Evolutionary conservation across 306 rosid genomes (phyloP).

Genomic region (Quercus variabilis): DNA sequence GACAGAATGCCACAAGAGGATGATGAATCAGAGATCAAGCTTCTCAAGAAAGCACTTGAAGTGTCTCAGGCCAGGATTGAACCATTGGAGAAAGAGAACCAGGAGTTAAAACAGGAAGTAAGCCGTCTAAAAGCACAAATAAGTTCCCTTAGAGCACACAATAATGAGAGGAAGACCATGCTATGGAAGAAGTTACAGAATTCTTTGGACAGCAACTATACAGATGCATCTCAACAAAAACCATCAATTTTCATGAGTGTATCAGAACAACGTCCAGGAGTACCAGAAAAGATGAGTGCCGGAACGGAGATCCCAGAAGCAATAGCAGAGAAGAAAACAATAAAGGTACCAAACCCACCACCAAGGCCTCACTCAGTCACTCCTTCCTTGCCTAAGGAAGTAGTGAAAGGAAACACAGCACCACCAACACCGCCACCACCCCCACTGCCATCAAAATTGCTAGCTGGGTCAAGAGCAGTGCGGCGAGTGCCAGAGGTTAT

Average conservation of each 20-base stretch:
- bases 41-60: conserved; percentile 53
- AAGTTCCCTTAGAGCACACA: conserved; percentile 60
- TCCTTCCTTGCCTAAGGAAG: conserved; percentile 32
- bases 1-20: conserved; percentile 43
- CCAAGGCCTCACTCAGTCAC: conserved; percentile 41
- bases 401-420: conserved; percentile 33
- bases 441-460: conserved; percentile 60
- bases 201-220: conserved; percentile 45
- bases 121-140: conserved; percentile 57
- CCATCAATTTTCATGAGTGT: conserved; percentile 21
- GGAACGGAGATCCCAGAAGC: conserved; percentile 39
- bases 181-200: conserved; percentile 89
- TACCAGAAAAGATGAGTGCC: conserved; percentile 21
- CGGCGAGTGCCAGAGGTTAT: conserved; percentile 89
- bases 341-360: conserved; percentile 42
- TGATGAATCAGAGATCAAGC: conserved; percentile 43
- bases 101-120: conserved; percentile 67
- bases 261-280: conserved; percentile 32
- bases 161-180: conserved; percentile 67
- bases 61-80: conserved; percentile 43
- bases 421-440: conserved; percentile 73
- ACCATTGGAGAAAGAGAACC: conserved; percentile 68
- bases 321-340: conserved; percentile 40
- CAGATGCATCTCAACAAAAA: conserved; percentile 43
- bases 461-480: conserved; percentile 50